These are phyloP conservation scores for Choanephora cucurbitarum DNA, from an alignment of 371 early-diverging fungal genomes.

Conservation along the genomic window DNA sequence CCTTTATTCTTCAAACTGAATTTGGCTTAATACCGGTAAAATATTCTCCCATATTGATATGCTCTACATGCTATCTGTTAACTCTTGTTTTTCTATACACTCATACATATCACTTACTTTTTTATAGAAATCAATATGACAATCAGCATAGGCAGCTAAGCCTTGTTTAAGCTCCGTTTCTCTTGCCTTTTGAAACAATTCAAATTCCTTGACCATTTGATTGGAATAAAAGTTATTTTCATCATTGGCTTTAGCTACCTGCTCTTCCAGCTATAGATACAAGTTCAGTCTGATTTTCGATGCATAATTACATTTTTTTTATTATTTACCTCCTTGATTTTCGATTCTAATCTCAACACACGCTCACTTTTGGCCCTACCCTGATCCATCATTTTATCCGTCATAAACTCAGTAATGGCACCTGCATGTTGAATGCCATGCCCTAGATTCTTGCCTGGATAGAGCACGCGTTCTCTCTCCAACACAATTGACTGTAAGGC, in stretches of 20 bases:
- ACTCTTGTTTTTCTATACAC: not conserved
- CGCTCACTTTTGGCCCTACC: slow-evolving; percentile 73
- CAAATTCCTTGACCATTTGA: slow-evolving; percentile 80
- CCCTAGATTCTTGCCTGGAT: slow-evolving; percentile 47
- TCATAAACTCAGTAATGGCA: slow-evolving; percentile 71
- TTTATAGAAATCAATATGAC: slow-evolving; percentile 82
- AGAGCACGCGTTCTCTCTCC: slow-evolving; percentile 63
- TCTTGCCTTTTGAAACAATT: slow-evolving; percentile 77
- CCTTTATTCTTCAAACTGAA: slow-evolving; percentile 18
- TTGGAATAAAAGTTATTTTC: slow-evolving; percentile 73
- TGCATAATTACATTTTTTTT: too few relatives aligned
- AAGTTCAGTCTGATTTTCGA: too few relatives aligned
- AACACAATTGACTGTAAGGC: slow-evolving; percentile 67
- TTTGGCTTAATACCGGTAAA: slow-evolving; percentile 37
- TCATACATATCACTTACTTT: slow-evolving; percentile 50
- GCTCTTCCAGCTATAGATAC: slow-evolving; percentile 69
- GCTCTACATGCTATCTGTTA: too few relatives aligned
- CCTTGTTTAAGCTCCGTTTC: slow-evolving; percentile 78
- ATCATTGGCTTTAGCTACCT: slow-evolving; percentile 73
- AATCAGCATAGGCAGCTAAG: slow-evolving; percentile 72
- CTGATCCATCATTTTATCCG: slow-evolving; percentile 83
- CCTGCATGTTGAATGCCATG: slow-evolving; percentile 30
- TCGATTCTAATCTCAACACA: slow-evolving; percentile 66
- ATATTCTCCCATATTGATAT: slow-evolving; percentile 49
- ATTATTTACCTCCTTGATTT: slow-evolving; percentile 76